Base-by-base conservation (phyloP, 2,329 filamentous ascomycete genomes). In the Fusarium sp. region DNA sequence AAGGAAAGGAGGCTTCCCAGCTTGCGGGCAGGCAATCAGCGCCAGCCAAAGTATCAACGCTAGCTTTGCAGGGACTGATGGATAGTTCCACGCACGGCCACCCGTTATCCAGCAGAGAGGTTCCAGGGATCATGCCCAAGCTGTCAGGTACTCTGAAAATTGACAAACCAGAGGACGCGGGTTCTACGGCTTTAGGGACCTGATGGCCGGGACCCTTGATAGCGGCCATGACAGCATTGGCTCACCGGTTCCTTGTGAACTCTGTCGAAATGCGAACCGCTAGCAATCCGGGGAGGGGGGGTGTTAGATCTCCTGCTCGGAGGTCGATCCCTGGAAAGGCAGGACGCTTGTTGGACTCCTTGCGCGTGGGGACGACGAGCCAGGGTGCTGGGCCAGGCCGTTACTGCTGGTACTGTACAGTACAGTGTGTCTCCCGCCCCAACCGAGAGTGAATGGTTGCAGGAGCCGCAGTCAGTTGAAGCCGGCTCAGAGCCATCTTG, bases 241-340 rank as follows among this genome's bases (percentile, higher is more conserved):
- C 50, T 69, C 68, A 35, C 60, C 30, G 64, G 64, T 71, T 71
- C 35, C 72, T 65, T 47, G 43, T 47, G 43, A 27, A 30, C 45
- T 66, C 50, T 43, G 47, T 54, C 54, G 58, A 63, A 52, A 67
- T 65, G 68, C 72, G 35, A 66, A 61, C 67, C 56, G 60, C 32
- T 43, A 17, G 40, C 68, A 64, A 37, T 25, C 47, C 27, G 47
- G 47, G 47, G 47, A 32, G 47, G 47, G 47, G 59, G 59, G 37
- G 64, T 61, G 22, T 35, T 27, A 62, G 62, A 59, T 50, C 38
- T 60, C 52, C 12, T 66, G 52, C 30, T 74, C 71, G 71, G 71
- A 69, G 47, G 61, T 72, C 47, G 59, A 22, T 54, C 54, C 69
- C 60, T 27, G 62, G 68, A 74, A 72, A 60, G 72, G 69, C 65